Conservation (phyloP, 1,284 basidiomycete species). For the Marasmius tenuissimus region DNA sequence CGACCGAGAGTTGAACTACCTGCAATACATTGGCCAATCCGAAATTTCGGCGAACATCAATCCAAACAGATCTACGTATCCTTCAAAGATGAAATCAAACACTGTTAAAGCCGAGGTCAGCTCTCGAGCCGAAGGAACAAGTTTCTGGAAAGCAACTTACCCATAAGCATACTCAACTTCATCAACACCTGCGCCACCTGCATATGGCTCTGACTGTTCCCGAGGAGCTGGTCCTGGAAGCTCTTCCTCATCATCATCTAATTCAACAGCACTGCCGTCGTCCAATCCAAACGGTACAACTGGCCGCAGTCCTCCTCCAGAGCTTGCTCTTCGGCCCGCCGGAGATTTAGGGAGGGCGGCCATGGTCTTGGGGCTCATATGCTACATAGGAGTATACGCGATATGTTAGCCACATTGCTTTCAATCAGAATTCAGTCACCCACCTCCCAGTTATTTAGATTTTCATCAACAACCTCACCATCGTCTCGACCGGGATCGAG, state of each 20-base stretch:
- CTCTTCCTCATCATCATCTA: slow-evolving; percentile 63
- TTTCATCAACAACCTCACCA: slow-evolving; percentile 67
- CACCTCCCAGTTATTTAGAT: slow-evolving; percentile 93
- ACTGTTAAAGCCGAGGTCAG: too few relatives aligned
- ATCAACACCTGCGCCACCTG: slow-evolving; percentile 77
- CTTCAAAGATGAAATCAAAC: too few relatives aligned
- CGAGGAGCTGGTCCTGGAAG: slow-evolving; percentile 72
- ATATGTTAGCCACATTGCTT: neutral
- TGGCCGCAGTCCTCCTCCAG: slow-evolving; percentile 78
- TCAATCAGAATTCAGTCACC: slow-evolving; percentile 23
- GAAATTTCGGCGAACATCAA: too few relatives aligned
- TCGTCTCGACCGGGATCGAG: slow-evolving; percentile 63
- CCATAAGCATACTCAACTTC: slow-evolving; percentile 87
- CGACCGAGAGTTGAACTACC: too few relatives aligned
- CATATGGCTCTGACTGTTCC: slow-evolving; percentile 64
- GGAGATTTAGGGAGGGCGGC: slow-evolving; percentile 88
- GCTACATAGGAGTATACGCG: slow-evolving; percentile 44
- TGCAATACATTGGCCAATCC: too few relatives aligned
- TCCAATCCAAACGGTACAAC: slow-evolving; percentile 80
- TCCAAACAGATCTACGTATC: too few relatives aligned
- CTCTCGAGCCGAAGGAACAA: too few relatives aligned
- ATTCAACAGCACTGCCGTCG: slow-evolving; percentile 57
- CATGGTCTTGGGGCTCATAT: slow-evolving; percentile 93
- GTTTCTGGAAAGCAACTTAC: slow-evolving; percentile 39
- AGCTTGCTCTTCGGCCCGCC: slow-evolving; percentile 76